Evolutionary conservation across 208 protist genomes (phyloP).

Genomic region (Wallacemonas sp.): DNA sequence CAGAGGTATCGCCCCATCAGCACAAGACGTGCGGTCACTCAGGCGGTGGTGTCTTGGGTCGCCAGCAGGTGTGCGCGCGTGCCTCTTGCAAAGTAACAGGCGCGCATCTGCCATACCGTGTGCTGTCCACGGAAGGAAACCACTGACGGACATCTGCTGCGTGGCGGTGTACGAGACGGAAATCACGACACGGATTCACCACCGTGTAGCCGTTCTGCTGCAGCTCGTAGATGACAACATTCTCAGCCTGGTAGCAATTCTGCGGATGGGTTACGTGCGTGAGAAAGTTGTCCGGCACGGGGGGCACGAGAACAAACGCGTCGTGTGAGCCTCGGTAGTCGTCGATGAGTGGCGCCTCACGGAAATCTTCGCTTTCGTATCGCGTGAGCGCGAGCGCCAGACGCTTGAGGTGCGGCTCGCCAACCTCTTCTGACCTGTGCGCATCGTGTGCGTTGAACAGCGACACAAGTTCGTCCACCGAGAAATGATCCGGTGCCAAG

Average conservation of each 20-base stretch:
- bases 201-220: constrained; percentile 53
- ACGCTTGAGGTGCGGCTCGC: too few species aligned
- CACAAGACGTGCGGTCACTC: too few species aligned
- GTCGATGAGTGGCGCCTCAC: constrained; percentile 59
- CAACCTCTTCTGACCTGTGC: too few species aligned
- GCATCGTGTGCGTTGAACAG: constrained; percentile 30
- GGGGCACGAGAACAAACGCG: constrained; percentile 72
- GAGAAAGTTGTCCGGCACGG: constrained; percentile 48
- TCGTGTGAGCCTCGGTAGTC: constrained; percentile 89
- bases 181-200: constrained; percentile 65
- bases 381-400: constrained; percentile 74
- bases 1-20: too few species aligned
- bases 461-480: constrained; percentile 22
- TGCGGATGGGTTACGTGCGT: constrained; percentile 58
- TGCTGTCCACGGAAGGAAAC: constrained; percentile 72
- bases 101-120: constrained; percentile 56
- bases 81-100: constrained; percentile 54
- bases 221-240: constrained; percentile 83
- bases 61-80: not conserved
- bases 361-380: constrained; percentile 60
- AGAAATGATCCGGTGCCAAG: constrained; percentile 39
- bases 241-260: constrained; percentile 89
- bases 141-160: constrained; percentile 80
- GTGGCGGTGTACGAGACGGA: constrained; percentile 76
- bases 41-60: not conserved